Base-by-base conservation (phyloP, 345 rosid genomes). In the Hevea brasiliensis region DNA sequence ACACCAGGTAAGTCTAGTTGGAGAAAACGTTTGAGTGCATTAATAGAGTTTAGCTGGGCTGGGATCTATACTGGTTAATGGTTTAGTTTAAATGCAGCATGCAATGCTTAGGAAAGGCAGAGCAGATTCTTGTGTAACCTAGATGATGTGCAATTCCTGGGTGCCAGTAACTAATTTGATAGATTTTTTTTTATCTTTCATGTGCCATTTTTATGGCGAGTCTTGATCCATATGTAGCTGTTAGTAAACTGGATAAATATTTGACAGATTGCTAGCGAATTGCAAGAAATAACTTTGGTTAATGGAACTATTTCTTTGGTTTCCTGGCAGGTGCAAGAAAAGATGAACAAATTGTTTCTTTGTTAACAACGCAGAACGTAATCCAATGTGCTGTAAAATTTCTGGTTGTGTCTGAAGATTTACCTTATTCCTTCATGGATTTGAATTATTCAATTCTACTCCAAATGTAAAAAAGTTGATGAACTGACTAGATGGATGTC, bases 271-370 rank as follows among this genome's bases (percentile, higher is more conserved):
- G 23, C 37, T 32, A 12, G 23, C 54, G 9, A 20, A 1, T 20
- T 59, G 26, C 56, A 15, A 20, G 27, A 17, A 18, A 72, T 32
- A 55, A 5, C 20, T 67, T 62, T 32, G 35, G 17, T 26, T 64
- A 17, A 73, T 41, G 63, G 14, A 58, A 40, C 21, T 47, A 23
- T 63, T 27, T 41, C 65, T 61, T 60, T 40, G 37, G 61, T 44
- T 72, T 55, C 29, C 44, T 67, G 32, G 76, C 87, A 80, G 87
- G 82, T 70, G n/a, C 68, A 82, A 61, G 74, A 71, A 61, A 70
- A 75, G 84, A 78, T 75, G 82, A 77, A 56, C 57, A 56, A 41
- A 67, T 20, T 13, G 14, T 1, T 20, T 44, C 62, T 58, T 12
- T 21, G 57, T 53, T 17, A 40, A 14, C 48, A 67, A 62, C 51